phyloP scores from a whole-genome alignment of 2,329 filamentous ascomycete genomes.

The Fusarium redolens region DNA sequence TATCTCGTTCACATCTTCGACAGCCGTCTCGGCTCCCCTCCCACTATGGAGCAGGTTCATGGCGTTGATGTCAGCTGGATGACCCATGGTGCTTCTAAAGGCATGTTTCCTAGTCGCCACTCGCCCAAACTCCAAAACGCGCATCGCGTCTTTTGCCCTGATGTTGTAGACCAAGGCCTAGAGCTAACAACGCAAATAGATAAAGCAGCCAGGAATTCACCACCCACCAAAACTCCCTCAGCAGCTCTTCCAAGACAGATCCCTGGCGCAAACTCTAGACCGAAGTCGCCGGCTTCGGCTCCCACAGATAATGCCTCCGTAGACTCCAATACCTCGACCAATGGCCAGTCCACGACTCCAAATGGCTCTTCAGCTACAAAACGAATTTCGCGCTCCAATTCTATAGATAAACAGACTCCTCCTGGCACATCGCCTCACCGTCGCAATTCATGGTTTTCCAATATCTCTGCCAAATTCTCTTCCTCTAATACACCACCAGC shows the following conservation, averaged over 20 bases:
- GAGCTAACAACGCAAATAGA: slow-evolving; percentile 39
- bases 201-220: slow-evolving; percentile 47
- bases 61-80: slow-evolving; percentile 93
- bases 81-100: slow-evolving; percentile 82
- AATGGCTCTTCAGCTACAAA: slow-evolving; percentile 42
- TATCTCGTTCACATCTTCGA: slow-evolving; percentile 3
- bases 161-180: neutral
- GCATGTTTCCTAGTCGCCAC: slow-evolving; percentile 61
- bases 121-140: slow-evolving; percentile 27
- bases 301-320: slow-evolving; percentile 33
- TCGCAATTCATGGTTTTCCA: slow-evolving; percentile 92
- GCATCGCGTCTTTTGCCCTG: slow-evolving; percentile 8
- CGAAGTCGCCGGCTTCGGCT: slow-evolving; percentile 45
- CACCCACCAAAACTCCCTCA: slow-evolving; percentile 41
- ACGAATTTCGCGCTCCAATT: slow-evolving; percentile 50
- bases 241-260: slow-evolving; percentile 50
- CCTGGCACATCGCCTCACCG: slow-evolving; percentile 57
- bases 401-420: slow-evolving; percentile 49
- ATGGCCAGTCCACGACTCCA: slow-evolving; percentile 39
- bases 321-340: slow-evolving; percentile 31
- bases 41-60: slow-evolving; percentile 81
- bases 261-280: slow-evolving; percentile 45
- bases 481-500: slow-evolving; percentile 58
- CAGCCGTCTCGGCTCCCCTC: slow-evolving; percentile 26
- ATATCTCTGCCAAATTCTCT: slow-evolving; percentile 90